Evolutionary conservation across 176 grass and related monocot genomes (phyloP).

Genomic region (Aegilops sharonensis): DNA sequence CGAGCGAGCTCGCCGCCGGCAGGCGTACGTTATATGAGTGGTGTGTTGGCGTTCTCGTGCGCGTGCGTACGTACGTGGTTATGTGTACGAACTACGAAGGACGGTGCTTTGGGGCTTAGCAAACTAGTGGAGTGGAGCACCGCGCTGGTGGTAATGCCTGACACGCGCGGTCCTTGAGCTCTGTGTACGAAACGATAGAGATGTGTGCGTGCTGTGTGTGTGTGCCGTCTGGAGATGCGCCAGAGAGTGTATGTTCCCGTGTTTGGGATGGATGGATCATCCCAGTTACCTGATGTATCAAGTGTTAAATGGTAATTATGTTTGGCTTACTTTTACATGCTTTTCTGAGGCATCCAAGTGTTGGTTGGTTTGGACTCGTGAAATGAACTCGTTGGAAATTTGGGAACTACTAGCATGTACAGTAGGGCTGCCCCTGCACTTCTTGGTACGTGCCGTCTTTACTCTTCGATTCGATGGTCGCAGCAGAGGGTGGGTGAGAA

Average conservation of each 20-base stretch:
- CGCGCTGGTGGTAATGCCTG: neutral
- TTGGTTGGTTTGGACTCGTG: neutral
- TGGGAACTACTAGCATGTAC: neutral
- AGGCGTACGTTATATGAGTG: neutral
- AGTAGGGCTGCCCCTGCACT: neutral
- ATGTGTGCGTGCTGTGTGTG: neutral
- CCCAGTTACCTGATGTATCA: slow-evolving; percentile 34
- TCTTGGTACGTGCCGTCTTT: neutral
- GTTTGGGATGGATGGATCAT: slow-evolving; percentile 14
- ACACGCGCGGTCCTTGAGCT: slow-evolving; percentile 18
- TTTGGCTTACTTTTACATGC: neutral
- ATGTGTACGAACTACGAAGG: neutral
- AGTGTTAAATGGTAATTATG: slow-evolving; percentile 31
- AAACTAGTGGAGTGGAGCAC: neutral
- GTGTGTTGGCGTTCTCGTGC: neutral
- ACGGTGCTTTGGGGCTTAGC: slow-evolving; percentile 20
- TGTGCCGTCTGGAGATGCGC: neutral
- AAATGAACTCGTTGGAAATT: neutral
- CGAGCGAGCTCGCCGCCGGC: neutral
- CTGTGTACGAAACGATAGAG: slow-evolving; percentile 21
- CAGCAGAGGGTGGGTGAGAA: neutral
- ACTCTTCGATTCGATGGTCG: neutral
- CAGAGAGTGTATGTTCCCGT: neutral
- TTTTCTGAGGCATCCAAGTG: neutral
- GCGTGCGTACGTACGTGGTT: neutral